These are phyloP conservation scores for Ceratobasidium theobromae DNA, from an alignment of 1,284 basidiomycete genomes.

Conservation along the genomic window DNA sequence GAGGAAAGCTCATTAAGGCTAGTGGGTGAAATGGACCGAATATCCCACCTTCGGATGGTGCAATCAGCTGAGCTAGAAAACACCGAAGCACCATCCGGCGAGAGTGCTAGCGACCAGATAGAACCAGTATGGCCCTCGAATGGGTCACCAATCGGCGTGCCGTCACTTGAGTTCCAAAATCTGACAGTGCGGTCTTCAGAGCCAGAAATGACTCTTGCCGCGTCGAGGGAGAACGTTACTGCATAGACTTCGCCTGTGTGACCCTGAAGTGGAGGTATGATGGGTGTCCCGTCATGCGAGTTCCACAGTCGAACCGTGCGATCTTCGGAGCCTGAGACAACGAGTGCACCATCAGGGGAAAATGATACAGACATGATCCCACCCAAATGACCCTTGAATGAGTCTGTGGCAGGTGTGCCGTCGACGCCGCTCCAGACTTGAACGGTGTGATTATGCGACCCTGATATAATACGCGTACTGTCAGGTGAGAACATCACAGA, in stretches of 20 bases:
- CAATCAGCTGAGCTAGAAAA: not conserved
- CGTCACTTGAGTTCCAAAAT: not conserved
- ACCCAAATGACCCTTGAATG: not conserved
- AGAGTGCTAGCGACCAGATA: not conserved
- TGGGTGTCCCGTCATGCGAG: not conserved
- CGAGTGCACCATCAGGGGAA: not conserved
- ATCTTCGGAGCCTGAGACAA: slow-evolving; percentile 29
- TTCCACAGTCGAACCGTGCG: slow-evolving; percentile 12
- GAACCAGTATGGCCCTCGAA: not conserved
- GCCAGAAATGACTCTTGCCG: not conserved
- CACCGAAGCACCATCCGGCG: not conserved
- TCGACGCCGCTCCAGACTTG: slow-evolving; percentile 5
- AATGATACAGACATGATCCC: not conserved
- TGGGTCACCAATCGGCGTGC: not conserved
- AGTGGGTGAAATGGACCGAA: too few species aligned
- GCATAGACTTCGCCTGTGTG: not conserved
- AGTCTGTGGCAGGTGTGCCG: not conserved
- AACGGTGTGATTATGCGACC: slow-evolving; percentile 16
- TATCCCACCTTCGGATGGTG: not conserved
- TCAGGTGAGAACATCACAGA: too few species aligned
- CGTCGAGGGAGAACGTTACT: not conserved
- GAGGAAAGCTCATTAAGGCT: not conserved
- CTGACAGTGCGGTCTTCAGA: not conserved
- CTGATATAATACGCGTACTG: too few species aligned
- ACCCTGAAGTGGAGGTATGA: not conserved